Evolutionary conservation across 495 filamentous ascomycete species (phyloP), one percentile per base, ranked within the genome.

Genomic region (Daldinia decipiens): DNA sequence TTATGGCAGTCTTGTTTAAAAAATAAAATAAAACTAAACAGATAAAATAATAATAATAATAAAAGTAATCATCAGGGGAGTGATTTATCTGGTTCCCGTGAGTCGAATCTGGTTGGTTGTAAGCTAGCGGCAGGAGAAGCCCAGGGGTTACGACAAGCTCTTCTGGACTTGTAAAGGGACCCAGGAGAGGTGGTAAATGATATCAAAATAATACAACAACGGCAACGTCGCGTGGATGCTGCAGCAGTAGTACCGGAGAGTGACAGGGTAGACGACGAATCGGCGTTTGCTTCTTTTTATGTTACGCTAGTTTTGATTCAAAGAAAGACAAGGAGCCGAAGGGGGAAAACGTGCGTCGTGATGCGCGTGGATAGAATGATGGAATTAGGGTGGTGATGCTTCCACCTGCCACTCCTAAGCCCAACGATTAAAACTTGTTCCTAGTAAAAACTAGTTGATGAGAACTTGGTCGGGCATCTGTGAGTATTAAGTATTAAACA

Each of bases 281-380:
- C 65, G 62, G 70, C 61, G 52, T n/a, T 52, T 64, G 59, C 11
- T 64, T 52, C 45, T 52, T 38, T 47, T 24, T 59, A 69, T 62
- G 61, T 62, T 57, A 69, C 65, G 65, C 65, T 68, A 59, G 58
- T 61, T 57, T 68, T 56, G 64, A 72, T 60, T 64, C 60, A 57
- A 72, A 56, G 43, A 58, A 26, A 65, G 61, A 65, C 70, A 73
- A 61, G 65, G 65, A 61, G 50, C 21, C 31, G 55, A 68, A 60
- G 36, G 32, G 32, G 50, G 11, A 53, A 62, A 58, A 62, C 61
- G 56, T 68, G 65, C 65, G 58, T 68, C 61, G 65, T 73, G 65
- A 69, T 62, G 70, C 65, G 70, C 61, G 67, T 69, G 57, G 62
- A 73, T 66, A 50, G 70, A 68, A 69, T 73, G 60, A 68, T 51